These are phyloP conservation scores for Dendrocalamus sinicus DNA, from an alignment of 176 grass and related monocot genomes.

Conservation along the genomic window DNA sequence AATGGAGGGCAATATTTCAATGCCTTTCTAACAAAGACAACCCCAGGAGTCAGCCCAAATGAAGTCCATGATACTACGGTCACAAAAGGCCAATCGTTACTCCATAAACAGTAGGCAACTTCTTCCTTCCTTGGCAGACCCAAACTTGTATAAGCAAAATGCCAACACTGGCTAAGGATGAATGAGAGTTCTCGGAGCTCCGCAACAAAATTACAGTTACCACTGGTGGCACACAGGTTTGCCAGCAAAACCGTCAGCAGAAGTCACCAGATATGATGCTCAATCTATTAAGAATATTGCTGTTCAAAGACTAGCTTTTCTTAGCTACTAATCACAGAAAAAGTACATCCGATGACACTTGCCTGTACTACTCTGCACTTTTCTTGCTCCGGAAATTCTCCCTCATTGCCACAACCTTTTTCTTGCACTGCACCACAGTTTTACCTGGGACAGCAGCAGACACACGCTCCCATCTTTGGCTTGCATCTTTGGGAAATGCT, in stretches of 20 bases:
- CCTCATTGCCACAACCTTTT: slow-evolving; percentile 86
- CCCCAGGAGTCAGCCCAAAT: slow-evolving; percentile 30
- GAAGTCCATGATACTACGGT: slow-evolving; percentile 17
- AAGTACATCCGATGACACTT: not conserved
- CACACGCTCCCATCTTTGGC: slow-evolving; percentile 96
- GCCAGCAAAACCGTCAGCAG: not conserved
- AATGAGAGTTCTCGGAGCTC: not conserved
- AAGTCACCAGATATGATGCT: slow-evolving; percentile 15
- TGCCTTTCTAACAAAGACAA: slow-evolving; percentile 32
- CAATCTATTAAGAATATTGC: slow-evolving; percentile 26
- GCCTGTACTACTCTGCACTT: slow-evolving; percentile 48
- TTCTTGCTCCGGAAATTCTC: slow-evolving; percentile 91
- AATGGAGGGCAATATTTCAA: slow-evolving; percentile 25
- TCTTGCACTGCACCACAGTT: slow-evolving; percentile 94
- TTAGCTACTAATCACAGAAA: not conserved
- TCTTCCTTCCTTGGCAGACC: slow-evolving; percentile 1
- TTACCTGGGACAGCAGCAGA: slow-evolving; percentile 91
- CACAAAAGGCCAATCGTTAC: slow-evolving; percentile 23
- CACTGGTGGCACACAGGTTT: not conserved
- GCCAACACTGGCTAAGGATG: not conserved
- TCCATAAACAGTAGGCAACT: slow-evolving; percentile 39
- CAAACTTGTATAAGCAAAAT: slow-evolving; percentile 15
- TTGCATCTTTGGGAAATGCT: slow-evolving; percentile 92
- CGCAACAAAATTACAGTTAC: slow-evolving; percentile 32
- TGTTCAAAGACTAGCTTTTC: slow-evolving; percentile 15